A percentile compares a stretch with the other conserved stretches of the same genome.
These are phyloP conservation scores for Blechomonas ayalai DNA, from an alignment of 208 protist genomes.

Conservation along the genomic window DNA sequence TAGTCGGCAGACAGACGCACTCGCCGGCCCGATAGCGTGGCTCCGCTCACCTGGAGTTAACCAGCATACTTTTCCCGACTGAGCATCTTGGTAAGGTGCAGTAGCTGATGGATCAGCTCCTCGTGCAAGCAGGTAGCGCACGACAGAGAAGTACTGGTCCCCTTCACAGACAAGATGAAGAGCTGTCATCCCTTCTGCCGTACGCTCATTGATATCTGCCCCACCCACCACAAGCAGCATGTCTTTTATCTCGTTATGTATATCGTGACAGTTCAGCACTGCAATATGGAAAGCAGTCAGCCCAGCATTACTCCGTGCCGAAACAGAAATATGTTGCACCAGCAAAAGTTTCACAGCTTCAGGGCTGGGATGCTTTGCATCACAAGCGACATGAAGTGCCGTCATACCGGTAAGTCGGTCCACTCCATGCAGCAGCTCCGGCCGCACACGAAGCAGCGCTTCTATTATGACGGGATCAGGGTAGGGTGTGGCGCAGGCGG, in stretches of 20 bases:
- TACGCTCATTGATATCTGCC: conserved; percentile 27
- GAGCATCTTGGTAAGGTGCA: conserved; percentile 23
- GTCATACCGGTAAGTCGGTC: conserved; percentile 28
- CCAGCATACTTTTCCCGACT: too few relatives aligned
- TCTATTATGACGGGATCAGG: conserved; percentile 13
- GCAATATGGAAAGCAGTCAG: conserved; percentile 35
- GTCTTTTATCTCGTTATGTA: conserved; percentile 19
- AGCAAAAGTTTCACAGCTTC: conserved; percentile 22
- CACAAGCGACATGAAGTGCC: conserved; percentile 37
- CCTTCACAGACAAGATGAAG: conserved; percentile 28
- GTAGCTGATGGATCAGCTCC: conserved; percentile 12
- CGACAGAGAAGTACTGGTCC: conserved; percentile 13
- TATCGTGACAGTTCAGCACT: conserved; percentile 23
- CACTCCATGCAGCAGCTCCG: conserved; percentile 23
- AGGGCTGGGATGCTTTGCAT: conserved; percentile 7
- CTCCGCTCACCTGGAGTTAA: too few relatives aligned
- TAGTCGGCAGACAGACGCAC: too few relatives aligned
- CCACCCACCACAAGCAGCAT: conserved; percentile 20
- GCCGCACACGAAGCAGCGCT: conserved; percentile 16
- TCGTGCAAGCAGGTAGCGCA: conserved; percentile 18
- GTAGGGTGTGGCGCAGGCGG: conserved; percentile 12
- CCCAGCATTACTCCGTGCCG: conserved; percentile 15
- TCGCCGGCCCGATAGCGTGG: too few relatives aligned
- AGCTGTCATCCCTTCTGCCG: conserved; percentile 15
- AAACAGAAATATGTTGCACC: conserved; percentile 1